Conservation (phyloP, 2,329 filamentous ascomycete genomes). For the Talaromyces pinophilus region DNA sequence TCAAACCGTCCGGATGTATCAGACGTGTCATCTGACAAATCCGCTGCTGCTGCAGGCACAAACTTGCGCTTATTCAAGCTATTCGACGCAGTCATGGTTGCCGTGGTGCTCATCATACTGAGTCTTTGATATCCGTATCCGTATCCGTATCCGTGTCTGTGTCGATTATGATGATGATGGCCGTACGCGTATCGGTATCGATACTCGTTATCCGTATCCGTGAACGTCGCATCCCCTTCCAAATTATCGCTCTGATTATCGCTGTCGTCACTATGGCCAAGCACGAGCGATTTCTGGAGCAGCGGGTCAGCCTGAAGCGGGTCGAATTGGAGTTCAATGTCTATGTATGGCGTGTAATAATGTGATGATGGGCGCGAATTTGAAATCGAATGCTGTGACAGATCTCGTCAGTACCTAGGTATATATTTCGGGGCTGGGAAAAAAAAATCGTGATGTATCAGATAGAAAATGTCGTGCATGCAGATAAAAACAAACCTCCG, state of each 20-base stretch:
- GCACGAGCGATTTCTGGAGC: constrained; percentile 30
- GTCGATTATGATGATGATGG: too few species aligned
- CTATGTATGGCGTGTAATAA: constrained; percentile 18
- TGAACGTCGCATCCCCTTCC: background rate
- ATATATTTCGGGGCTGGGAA: background rate
- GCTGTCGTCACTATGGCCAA: background rate
- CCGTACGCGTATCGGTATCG: too few species aligned
- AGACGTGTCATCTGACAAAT: constrained; percentile 28
- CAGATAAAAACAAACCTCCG: constrained; percentile 19
- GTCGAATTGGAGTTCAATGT: constrained; percentile 27
- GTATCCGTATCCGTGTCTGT: background rate
- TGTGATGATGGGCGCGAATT: background rate
- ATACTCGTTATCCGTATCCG: too few species aligned
- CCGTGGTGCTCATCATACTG: background rate
- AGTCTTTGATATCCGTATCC: background rate
- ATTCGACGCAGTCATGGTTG: background rate
- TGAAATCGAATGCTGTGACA: background rate
- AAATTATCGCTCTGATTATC: background rate
- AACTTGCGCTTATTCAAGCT: constrained; percentile 31
- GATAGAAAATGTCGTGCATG: background rate
- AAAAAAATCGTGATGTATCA: background rate
- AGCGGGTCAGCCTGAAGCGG: constrained; percentile 28
- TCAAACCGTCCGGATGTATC: constrained; percentile 40
- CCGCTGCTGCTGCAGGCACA: constrained; percentile 24
- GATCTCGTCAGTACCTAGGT: background rate